Base-by-base conservation (phyloP, 768 basidiomycete genomes). In the Strobilomyces confusus region DNA sequence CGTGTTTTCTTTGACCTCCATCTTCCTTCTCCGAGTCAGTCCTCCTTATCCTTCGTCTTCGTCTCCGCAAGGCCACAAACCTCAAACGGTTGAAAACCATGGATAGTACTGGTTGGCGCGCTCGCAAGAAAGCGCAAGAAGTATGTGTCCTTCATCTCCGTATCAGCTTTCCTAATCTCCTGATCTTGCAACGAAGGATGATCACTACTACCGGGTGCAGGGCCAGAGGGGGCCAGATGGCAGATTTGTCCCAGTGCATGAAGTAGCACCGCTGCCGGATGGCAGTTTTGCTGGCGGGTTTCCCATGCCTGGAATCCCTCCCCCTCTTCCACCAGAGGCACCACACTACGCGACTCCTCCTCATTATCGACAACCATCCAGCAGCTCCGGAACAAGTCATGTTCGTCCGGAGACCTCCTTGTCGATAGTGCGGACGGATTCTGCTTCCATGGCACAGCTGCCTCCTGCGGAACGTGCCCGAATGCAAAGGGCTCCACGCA, bases 41-140 rank as follows among this genome's bases (percentile, higher is more conserved):
- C n/a, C n/a, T 29, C 23, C 23, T 37, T 25, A 13, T 19, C 30
- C 43, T 17, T 14, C 7, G 17, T 9, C 26, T 25, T 8, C 51
- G 44, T 48, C 36, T 5, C 22, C 20, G 20, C 26, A 26, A 44
- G 12, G 11, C 20, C 5, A 5, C 53, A 34, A 44, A 20, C 44
- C 25, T 25, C 23, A 44, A n/a, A 37, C 38, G 32, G 29, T 36
- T 15, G 17, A 15, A 33, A 37, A 49, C 19, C 43, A 90, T 92
- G 88, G 90, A 91, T 65, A 82, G 79, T 53, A 72, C 82, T 49
- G 91, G 90, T 52, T 92, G 89, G 89, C 80, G 79, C 60, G 87
- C 88, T 33, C 75, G 76, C 15, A 78, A 82, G 48, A 78, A 79
- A 56, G 90, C 84, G 3, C 72, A 78, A 48, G 78, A 78, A 72